These are phyloP conservation scores for Strigomonas galati DNA, from an alignment of 208 protist genomes.

Conservation along the genomic window DNA sequence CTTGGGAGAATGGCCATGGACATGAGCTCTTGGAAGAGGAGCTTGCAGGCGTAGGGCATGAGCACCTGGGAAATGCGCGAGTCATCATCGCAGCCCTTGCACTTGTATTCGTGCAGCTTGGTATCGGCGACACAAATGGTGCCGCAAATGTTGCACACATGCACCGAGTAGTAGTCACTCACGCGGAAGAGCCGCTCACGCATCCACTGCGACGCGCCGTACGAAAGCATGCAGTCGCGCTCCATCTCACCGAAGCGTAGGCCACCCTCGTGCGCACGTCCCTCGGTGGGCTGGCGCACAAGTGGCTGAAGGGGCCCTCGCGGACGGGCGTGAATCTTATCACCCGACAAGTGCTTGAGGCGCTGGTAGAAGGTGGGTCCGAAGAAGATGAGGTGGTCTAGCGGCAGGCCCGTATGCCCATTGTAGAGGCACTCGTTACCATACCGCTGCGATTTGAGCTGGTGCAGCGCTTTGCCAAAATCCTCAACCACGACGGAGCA, in stretches of 20 bases:
- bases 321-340: constrained; percentile 99
- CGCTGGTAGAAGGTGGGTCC: constrained; percentile 99
- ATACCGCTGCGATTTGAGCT: constrained; percentile 94
- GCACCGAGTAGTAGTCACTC: constrained; percentile 95
- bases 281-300: constrained; percentile 99
- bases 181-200: constrained; percentile 97
- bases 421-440: constrained; percentile 97
- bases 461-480: constrained; percentile 83
- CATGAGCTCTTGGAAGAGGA: constrained; percentile 99
- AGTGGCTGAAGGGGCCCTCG: constrained; percentile 91
- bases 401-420: constrained; percentile 97
- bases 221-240: constrained; percentile 98
- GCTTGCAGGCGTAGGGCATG: constrained; percentile 99
- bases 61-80: constrained; percentile 86
- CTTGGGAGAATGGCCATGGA: constrained; percentile 95
- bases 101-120: constrained; percentile 69
- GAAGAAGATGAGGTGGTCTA: constrained; percentile 98
- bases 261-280: constrained; percentile 96
- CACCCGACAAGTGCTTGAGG: constrained; percentile 99
- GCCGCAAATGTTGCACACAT: constrained; percentile 94
- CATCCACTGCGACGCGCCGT: constrained; percentile 95
- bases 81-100: constrained; percentile 96
- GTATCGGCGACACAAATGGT: constrained; percentile 69
- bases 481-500: constrained; percentile 94
- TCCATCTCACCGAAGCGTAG: constrained; percentile 99